Base-by-base conservation (phyloP, 495 filamentous ascomycete species). In the Penicillium cinerascens region DNA sequence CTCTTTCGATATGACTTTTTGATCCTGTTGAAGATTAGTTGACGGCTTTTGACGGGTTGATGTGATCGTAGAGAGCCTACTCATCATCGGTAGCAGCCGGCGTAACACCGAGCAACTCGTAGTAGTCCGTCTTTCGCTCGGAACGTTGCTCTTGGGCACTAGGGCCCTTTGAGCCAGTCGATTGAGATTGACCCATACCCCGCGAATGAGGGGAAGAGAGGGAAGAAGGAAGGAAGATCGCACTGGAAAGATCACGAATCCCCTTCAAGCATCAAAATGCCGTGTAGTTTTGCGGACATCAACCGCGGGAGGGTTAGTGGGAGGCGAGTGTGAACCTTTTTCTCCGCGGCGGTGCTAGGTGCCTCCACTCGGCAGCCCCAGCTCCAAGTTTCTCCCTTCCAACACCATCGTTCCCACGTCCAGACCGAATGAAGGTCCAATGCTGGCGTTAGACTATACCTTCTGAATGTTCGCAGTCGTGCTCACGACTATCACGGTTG, bases 1-100 rank as follows among this genome's bases (percentile, higher is more conserved):
- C 91, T 97, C 52, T 71, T 84, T 53, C 88, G 82, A 66, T 97
- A 99, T 10, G 92, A 91, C 53, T 91, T 95, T 61, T 95, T 95
- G 58, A 99, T 92, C 44, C 91, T 96, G 54, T 2, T 20, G 21
- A 29, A 11, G 21, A 25, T 42, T 7, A 39, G 26, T 21, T 29
- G 2, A 16, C 13, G 23, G n/a, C 20, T 2, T 17, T 26, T 9
- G 20, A n/a, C 18, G 11, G n/a, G 42, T 23, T 27, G n/a, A 10
- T 11, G 23, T 10, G 25, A 23, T 16, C 18, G 0, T 8, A 4
- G 36, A 16, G 4, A 41, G 63, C 86, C 71, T 70, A 95, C 90
- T 97, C 92, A 21, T 97, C 90, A 18, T 89, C 86, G 2, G 83
- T 80, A 29, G 89, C 90, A 56, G 79, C 73, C 41, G 81, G 78